These are phyloP conservation scores for Aspergillus quadricinctus DNA, from an alignment of 2,329 filamentous ascomycete genomes.

Conservation along the genomic window DNA sequence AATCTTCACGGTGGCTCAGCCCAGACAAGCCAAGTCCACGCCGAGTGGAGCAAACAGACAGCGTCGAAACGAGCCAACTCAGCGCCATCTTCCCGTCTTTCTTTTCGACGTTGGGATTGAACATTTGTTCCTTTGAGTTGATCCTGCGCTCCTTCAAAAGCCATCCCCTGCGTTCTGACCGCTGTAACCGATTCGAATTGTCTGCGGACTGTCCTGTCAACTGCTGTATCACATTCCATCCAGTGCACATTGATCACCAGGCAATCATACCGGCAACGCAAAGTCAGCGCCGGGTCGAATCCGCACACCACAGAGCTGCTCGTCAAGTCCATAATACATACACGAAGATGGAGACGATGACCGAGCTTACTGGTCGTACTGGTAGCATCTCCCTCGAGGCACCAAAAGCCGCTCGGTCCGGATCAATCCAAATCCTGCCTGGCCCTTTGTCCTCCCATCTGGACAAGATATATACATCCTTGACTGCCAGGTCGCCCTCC, in stretches of 20 bases:
- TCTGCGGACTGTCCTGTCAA: neutral
- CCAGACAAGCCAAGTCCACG: neutral
- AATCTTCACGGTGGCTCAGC: neutral
- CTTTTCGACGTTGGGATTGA: neutral
- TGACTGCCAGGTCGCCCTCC: constrained; percentile 16
- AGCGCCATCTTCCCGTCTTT: neutral
- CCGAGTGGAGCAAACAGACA: neutral
- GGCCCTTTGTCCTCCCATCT: constrained; percentile 30
- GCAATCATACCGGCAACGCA: neutral
- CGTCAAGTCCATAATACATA: neutral
- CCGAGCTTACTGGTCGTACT: neutral
- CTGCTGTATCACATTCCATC: neutral
- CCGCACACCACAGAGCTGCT: neutral
- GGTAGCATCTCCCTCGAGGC: constrained; percentile 9
- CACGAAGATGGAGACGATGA: neutral
- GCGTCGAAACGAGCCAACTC: neutral
- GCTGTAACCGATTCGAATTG: neutral
- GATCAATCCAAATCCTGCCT: constrained; percentile 23
- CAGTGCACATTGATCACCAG: neutral
- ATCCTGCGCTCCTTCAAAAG: neutral
- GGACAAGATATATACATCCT: constrained; percentile 30
- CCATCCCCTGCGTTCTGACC: neutral
- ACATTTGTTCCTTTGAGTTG: neutral
- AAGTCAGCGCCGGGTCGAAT: neutral
- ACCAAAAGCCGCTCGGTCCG: neutral